Evolutionary conservation across 2,329 filamentous ascomycete genomes (phyloP), one percentile per base, ranked within the genome.

Genomic region (Teratosphaeria zuluensis): DNA sequence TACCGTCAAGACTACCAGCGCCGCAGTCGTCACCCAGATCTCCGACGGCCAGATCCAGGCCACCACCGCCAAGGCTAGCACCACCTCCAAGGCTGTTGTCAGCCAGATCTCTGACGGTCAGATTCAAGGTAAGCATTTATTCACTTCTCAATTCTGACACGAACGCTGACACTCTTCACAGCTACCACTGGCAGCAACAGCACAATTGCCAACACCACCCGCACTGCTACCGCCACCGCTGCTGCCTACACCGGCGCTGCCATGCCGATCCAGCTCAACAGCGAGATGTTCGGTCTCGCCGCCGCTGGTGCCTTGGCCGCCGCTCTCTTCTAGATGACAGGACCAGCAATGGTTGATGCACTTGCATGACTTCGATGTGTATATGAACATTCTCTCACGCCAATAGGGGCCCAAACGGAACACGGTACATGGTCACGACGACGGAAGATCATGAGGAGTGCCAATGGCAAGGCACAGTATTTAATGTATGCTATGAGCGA

Each of bases 241-340:
- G 31, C 31, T 32, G n/a, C 56, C 19, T 71, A 68, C 68, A 72
- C 70, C 38, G 70, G 70, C 54, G 70, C 67, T 51, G 70, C 69
- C 31, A 59, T 62, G 21, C 52, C 64, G n/a, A 62, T 62, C 33
- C 60, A 64, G 54, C 56, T 68, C 54, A 56, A 61, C 51, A 62
- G 60, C 53, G 64, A 63, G 58, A 16, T 69, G 56, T 65, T 68
- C 59, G 69, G 66, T 53, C 59, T 73, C 28, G 68, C 66, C 42
- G 42, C 42, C 9, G 69, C 68, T 33, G 70, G 65, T 65, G 62
- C 68, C 60, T 12, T 66, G 52, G 69, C 67, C 35, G 55, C 68
- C 16, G 64, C 64, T 56, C 61, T 69, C 59, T 64, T 71, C 51
- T 71, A 69, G 68, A 60, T 57, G 32, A 42, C 31, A 16, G 11